These are phyloP conservation scores for Trichomonas gallinae DNA, from an alignment of 208 protist genomes.

Conservation along the genomic window DNA sequence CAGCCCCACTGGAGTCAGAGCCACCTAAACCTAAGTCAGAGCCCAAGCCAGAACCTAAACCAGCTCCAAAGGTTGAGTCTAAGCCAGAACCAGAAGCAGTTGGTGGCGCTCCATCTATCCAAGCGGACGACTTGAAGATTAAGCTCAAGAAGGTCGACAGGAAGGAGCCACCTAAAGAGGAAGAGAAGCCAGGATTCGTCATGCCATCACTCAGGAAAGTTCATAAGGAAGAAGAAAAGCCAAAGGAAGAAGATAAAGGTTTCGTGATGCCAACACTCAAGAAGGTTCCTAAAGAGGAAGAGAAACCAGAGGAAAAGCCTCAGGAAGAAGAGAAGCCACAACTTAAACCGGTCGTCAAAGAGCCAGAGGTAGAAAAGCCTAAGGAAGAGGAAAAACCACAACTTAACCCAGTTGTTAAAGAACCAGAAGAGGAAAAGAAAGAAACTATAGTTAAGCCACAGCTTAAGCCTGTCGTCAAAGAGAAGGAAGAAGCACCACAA, in stretches of 20 bases:
- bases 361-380: not conserved
- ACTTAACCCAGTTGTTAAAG: not conserved
- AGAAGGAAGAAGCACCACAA: not conserved
- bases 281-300: too few relatives aligned
- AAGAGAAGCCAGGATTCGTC: not conserved
- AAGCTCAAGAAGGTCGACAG: not conserved
- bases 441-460: not conserved
- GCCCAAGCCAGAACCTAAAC: not conserved
- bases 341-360: not conserved
- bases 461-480: not conserved
- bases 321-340: too few relatives aligned
- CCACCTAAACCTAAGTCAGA: not conserved
- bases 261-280: too few relatives aligned
- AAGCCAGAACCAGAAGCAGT: not conserved
- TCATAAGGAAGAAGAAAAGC: not conserved
- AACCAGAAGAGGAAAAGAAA: not conserved
- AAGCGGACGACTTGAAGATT: not conserved
- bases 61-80: not conserved
- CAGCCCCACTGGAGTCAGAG: not conserved
- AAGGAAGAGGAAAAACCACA: not conserved
- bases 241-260: too few relatives aligned
- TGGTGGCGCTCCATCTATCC: not conserved
- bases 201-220: not conserved
- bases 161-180: not conserved
- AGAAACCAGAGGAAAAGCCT: too few relatives aligned